Evolutionary conservation across 352 stramenopile genomes (phyloP), one percentile per base, ranked within the genome.

Genomic region (Phytopythium boreale): DNA sequence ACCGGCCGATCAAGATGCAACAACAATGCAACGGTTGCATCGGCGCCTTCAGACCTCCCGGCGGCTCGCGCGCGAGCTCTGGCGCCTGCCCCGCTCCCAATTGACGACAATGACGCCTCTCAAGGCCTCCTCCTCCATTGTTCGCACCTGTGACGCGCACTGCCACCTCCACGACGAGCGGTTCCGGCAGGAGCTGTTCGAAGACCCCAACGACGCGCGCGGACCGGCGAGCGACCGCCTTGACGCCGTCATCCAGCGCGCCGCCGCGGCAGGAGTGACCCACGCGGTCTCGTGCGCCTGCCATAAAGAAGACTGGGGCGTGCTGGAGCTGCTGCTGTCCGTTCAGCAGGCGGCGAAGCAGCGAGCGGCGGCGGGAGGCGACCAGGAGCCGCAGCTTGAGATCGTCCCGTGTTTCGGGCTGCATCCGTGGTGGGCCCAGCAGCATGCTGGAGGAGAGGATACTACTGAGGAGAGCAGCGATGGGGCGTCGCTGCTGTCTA

Each of bases 161-260:
- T 92, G 81, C 62, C 85, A 94, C 62, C 55, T 94, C 47, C 85
- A 94, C 34, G 83, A 94, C 53, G 36, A 65, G 41, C 72, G 79
- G 14, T 52, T 87, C 34, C 41, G 37, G 19, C 39, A 59, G 9
- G 53, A 65, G 26, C 29, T 50, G 31, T 50, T 47, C 39, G 27
- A n/a, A 14, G 29, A 56, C 50, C 62, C 66, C 44, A 15, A 11
- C 24, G 59, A n/a, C 31, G 27, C 27, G 17, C 71, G 43, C 6
- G 9, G 29, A 8, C 17, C 10, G 15, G 24, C 65, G 62, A 12
- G 49, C 64, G 61, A 41, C 17, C 55, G 51, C 26, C 61, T 89
- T 4, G 47, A 70, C 26, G 50, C 29, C 2, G 72, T 93, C 22
- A 49, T 90, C 14, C 59, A 27, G 14, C 75, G 82, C 43, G 79